Conservation (phyloP, 1,139 yeast species). For the Keqinozyma sinolaborantium region DNA sequence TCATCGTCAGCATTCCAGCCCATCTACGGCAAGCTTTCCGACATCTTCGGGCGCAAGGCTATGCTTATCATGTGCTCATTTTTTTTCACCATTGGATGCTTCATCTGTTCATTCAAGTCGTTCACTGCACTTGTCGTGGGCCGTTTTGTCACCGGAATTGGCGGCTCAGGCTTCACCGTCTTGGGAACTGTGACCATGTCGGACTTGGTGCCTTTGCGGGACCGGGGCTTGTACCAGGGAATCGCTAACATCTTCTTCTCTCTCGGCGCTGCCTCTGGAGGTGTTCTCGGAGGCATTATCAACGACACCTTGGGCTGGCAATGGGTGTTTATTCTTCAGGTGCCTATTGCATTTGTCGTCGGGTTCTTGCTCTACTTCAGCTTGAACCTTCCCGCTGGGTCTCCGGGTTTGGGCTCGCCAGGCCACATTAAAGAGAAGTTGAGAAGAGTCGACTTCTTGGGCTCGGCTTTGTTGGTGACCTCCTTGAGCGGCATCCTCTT, state of each 20-base stretch:
- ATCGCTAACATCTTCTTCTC: slow-evolving; percentile 47
- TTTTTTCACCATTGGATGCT: slow-evolving; percentile 38
- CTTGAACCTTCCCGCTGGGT: slow-evolving; percentile 45
- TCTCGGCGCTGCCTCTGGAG: slow-evolving; percentile 55
- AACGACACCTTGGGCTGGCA: slow-evolving; percentile 82
- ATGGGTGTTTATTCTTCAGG: slow-evolving; percentile 49
- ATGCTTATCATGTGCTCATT: slow-evolving; percentile 31
- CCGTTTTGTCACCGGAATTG: slow-evolving; percentile 51
- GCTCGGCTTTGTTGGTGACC: slow-evolving; percentile 58
- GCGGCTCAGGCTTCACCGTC: slow-evolving; percentile 55
- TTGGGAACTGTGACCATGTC: slow-evolving; percentile 51
- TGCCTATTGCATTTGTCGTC: slow-evolving; percentile 60
- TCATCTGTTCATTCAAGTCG: slow-evolving; percentile 37
- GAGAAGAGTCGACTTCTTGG: slow-evolving; percentile 66
- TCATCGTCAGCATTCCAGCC: slow-evolving; percentile 57
- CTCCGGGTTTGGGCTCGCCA: slow-evolving; percentile 45
- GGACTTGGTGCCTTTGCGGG: slow-evolving; percentile 49
- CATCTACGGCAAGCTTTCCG: slow-evolving; percentile 79
- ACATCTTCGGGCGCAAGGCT: slow-evolving; percentile 74
- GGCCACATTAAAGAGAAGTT: slow-evolving; percentile 40
- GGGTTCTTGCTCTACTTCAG: slow-evolving; percentile 32
- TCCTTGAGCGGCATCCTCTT: slow-evolving; percentile 53
- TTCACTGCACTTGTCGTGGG: slow-evolving; percentile 54
- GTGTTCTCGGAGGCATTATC: slow-evolving; percentile 61
- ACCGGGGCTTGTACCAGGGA: slow-evolving; percentile 53